Base-by-base conservation (phyloP, 352 stramenopile species). In the Phytophthora sp. region DNA sequence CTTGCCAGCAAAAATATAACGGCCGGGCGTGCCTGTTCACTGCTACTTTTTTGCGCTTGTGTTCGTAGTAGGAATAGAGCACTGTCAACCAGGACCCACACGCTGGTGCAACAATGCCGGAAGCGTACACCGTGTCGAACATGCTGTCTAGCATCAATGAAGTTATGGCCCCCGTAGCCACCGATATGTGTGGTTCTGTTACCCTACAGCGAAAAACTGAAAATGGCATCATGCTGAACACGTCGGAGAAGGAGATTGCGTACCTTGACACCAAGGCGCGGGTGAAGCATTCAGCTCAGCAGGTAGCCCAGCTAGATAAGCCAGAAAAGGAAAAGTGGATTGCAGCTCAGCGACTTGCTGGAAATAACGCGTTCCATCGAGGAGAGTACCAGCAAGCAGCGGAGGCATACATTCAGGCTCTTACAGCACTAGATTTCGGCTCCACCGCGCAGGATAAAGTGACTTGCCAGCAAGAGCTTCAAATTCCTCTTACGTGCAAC, bases 61-160 rank as follows among this genome's bases (percentile, higher is more conserved):
- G 8, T 2, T 26, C 4, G 1, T 34, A 13, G 13, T 7, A 42
- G 17, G 11, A 34, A 62, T 10, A n/a, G 32, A 44, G 11, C 17
- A n/a, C 50, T 64, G 27, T 35, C 3, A 37, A 18, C 39, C 46
- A 31, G 23, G 41, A 15, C 39, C 27, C 17, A 59, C 3, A 15
- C 27, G n/a, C n/a, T n/a, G n/a, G n/a, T n/a, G n/a, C 26, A 38
- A 37, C 49, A 23, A 84, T 85, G 69, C 50, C 66, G 11, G 74
- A 87, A 46, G 82, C 82, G 34, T 95, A 88, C 73, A 95, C 87
- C 20, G 82, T 95, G 43, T 90, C 84, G 21, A 92, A 91, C 69
- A 95, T 95, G 84, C 69, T 95, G 21, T 57, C 77, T 32, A 89
- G 64, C 68, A 91, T 93, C 64, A 95, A 93, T 43, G 75, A 87